Evolutionary conservation across 805 yeast species (phyloP).

Genomic region (Peterozyma xylosa): DNA sequence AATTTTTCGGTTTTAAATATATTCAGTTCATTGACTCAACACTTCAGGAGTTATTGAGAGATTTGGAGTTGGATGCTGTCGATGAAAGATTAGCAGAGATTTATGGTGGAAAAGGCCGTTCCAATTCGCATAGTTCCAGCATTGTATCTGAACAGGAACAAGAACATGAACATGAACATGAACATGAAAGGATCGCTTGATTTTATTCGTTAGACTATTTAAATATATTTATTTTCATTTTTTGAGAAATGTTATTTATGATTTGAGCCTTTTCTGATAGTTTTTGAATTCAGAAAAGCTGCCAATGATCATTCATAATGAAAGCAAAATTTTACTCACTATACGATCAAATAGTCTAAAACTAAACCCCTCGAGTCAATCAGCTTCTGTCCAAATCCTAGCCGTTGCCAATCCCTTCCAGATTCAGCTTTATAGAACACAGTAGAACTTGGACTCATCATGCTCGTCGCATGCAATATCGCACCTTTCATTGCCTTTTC

Average conservation of each 20-base stretch:
- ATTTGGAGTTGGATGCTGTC: not conserved
- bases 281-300: conserved; percentile 8
- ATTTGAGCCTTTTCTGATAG: too few species aligned
- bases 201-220: too few species aligned
- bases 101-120: too few species aligned
- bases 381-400: conserved; percentile 30
- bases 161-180: too few species aligned
- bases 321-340: too few species aligned
- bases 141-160: too few species aligned
- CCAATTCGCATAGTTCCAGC: too few species aligned
- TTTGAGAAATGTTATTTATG: too few species aligned
- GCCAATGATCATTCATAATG: conserved; percentile 1
- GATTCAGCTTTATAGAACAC: conserved; percentile 12
- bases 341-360: conserved; percentile 1
- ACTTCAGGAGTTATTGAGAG: conserved; percentile 1
- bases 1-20: conserved; percentile 32
- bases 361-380: conserved; percentile 17
- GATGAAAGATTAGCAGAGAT: not conserved
- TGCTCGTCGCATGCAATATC: too few species aligned
- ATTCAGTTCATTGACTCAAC: conserved; percentile 1
- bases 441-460: conserved; percentile 1
- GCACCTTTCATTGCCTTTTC: conserved; percentile 18
- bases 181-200: too few species aligned
- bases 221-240: too few species aligned
- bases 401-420: conserved; percentile 27